A percentile compares a stretch with the other conserved stretches of the same genome.
These are phyloP conservation scores for Monosporozyma aerobia DNA, from an alignment of 805 yeast genomes.

Conservation along the genomic window DNA sequence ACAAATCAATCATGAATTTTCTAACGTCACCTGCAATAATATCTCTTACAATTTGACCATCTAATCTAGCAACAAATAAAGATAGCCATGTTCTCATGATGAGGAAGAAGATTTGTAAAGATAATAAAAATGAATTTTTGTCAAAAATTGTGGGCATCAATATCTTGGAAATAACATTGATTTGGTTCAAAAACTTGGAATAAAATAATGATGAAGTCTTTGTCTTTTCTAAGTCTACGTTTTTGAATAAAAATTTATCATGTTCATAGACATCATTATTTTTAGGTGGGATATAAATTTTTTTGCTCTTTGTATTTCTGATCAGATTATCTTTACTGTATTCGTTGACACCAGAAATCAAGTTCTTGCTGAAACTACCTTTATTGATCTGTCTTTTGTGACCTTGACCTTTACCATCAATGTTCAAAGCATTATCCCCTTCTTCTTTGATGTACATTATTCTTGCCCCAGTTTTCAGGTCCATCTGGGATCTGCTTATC, in stretches of 20 bases:
- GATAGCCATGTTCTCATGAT: slow-evolving; percentile 82
- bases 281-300: slow-evolving; percentile 23
- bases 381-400: neutral
- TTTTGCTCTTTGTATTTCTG: slow-evolving; percentile 12
- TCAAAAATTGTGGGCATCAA: slow-evolving; percentile 68
- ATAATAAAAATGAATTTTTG: slow-evolving; percentile 54
- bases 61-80: slow-evolving; percentile 75
- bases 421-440: slow-evolving; percentile 1
- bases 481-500: slow-evolving; percentile 25
- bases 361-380: slow-evolving; percentile 1
- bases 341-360: neutral
- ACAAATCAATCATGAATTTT: slow-evolving; percentile 66
- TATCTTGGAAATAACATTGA: slow-evolving; percentile 68
- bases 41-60: slow-evolving; percentile 86
- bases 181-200: slow-evolving; percentile 62
- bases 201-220: slow-evolving; percentile 32
- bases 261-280: slow-evolving; percentile 27
- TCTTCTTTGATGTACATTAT: slow-evolving; percentile 26
- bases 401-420: slow-evolving; percentile 1
- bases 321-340: neutral
- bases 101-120: slow-evolving; percentile 65
- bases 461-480: slow-evolving; percentile 25
- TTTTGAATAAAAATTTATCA: slow-evolving; percentile 27
- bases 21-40: slow-evolving; percentile 72
- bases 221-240: slow-evolving; percentile 18